A percentile compares a stretch with the other conserved stretches of the same genome.
Conservation (phyloP, 1,284 basidiomycete genomes). For the Leccinum subfulvum region DNA sequence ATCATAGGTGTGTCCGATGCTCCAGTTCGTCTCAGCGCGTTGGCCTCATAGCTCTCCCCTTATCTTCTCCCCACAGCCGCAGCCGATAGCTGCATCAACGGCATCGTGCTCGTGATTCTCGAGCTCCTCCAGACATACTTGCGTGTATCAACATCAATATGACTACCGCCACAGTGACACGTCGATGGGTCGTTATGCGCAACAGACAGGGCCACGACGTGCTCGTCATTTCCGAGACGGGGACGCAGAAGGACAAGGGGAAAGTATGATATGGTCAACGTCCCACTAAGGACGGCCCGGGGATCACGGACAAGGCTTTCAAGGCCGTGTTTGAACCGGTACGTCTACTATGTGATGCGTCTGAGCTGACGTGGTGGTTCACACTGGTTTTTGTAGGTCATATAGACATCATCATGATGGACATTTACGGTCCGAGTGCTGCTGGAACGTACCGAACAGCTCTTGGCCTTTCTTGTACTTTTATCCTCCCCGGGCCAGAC, state of each 20-base stretch:
- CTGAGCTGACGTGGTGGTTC: neutral
- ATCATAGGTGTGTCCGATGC: constrained; percentile 51
- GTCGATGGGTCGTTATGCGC: constrained; percentile 99
- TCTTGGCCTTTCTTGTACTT: too few species aligned
- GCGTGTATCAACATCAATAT: constrained; percentile 95
- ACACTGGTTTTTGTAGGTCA: constrained; percentile 52
- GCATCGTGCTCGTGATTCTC: constrained; percentile 88
- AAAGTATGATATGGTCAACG: constrained; percentile 90
- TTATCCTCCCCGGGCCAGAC: too few species aligned
- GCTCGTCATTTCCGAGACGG: constrained; percentile 96
- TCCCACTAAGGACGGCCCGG: constrained; percentile 86
- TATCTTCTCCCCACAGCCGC: constrained; percentile 51
- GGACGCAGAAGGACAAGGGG: constrained; percentile 79
- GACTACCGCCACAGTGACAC: constrained; percentile 97
- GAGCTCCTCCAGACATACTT: constrained; percentile 81
- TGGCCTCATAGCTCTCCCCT: neutral
- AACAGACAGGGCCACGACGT: constrained; percentile 95
- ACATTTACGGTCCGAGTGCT: constrained; percentile 86
- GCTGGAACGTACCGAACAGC: constrained; percentile 23
- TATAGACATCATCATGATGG: constrained; percentile 69
- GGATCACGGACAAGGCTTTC: constrained; percentile 62
- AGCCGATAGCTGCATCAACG: constrained; percentile 97
- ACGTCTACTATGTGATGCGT: constrained; percentile 31
- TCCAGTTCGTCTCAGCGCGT: neutral
- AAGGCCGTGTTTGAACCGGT: constrained; percentile 85